Evolutionary conservation across 495 filamentous ascomycete species (phyloP).

Genomic region (Cercophora sp.): DNA sequence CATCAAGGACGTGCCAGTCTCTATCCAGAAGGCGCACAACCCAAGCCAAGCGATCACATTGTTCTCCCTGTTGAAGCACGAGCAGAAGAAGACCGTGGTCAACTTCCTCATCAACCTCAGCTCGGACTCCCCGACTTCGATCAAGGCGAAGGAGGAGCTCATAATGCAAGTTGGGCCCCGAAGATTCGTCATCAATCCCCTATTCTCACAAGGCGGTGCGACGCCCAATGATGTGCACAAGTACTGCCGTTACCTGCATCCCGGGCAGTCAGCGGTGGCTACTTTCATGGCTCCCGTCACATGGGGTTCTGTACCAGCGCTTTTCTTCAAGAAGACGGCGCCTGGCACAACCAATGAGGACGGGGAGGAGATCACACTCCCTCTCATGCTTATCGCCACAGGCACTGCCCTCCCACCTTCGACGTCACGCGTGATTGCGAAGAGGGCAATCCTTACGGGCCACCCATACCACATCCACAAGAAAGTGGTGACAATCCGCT

Average conservation of each 20-base stretch:
- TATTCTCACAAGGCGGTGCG: conserved; percentile 79
- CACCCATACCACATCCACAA: conserved; percentile 99
- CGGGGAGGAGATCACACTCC: conserved; percentile 25
- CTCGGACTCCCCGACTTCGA: conserved; percentile 62
- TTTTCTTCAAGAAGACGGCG: conserved; percentile 69
- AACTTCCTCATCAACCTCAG: conserved; percentile 82
- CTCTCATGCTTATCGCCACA: conserved; percentile 70
- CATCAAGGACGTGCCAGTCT: conserved; percentile 65
- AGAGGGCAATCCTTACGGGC: conserved; percentile 89
- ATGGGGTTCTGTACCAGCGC: conserved; percentile 84
- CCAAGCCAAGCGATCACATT: conserved; percentile 60
- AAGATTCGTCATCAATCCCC: conserved; percentile 77
- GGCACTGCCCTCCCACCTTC: conserved; percentile 82
- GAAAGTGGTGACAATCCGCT: conserved; percentile 89
- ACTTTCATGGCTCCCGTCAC: conserved; percentile 85
- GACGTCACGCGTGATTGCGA: conserved; percentile 77
- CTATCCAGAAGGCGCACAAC: conserved; percentile 50
- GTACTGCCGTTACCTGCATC: conserved; percentile 88
- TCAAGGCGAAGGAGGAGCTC: conserved; percentile 86
- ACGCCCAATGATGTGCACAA: conserved; percentile 96
- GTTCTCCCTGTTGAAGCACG: conserved; percentile 85
- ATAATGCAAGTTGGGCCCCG: conserved; percentile 86
- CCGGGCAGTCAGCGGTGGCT: conserved; percentile 85
- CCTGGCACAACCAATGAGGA: conserved; percentile 25
- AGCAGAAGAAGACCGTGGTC: conserved; percentile 84